A percentile compares a stretch with the other conserved stretches of the same genome.
Conservation (phyloP, 2,329 filamentous ascomycete species). For the Talaromyces sp. region DNA sequence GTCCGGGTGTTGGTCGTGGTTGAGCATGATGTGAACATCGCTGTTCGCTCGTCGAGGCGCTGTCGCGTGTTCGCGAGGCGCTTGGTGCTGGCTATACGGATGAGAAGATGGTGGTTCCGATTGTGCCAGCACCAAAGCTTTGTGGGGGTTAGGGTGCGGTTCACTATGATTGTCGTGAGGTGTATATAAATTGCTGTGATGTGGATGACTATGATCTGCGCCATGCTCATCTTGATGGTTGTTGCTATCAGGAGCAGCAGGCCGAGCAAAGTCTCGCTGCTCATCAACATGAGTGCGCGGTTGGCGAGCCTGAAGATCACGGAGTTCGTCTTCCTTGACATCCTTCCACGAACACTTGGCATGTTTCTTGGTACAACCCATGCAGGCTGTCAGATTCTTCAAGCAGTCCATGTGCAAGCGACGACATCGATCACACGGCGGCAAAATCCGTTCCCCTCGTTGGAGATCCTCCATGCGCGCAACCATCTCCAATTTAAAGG, state of each 20-base stretch:
- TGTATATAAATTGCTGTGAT: neutral
- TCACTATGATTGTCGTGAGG: neutral
- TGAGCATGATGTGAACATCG: conserved; percentile 30
- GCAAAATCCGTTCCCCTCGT: conserved; percentile 71
- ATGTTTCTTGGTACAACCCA: conserved; percentile 85
- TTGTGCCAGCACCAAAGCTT: neutral
- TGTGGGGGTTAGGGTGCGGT: neutral
- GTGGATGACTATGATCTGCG: conserved; percentile 3
- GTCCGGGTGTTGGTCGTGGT: conserved; percentile 8
- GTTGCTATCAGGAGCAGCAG: conserved; percentile 2
- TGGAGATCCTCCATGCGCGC: conserved; percentile 70
- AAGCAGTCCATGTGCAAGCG: conserved; percentile 76
- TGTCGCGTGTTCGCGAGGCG: conserved; percentile 20
- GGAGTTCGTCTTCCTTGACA: conserved; percentile 68
- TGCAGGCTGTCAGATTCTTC: conserved; percentile 81
- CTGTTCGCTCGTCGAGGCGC: conserved; percentile 38
- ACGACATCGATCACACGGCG: conserved; percentile 79
- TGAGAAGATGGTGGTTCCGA: conserved; percentile 11
- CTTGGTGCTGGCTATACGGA: conserved; percentile 21
- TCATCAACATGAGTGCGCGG: conserved; percentile 3
- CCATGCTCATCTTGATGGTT: conserved; percentile 7
- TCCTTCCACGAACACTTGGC: conserved; percentile 83
- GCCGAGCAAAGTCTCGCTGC: conserved; percentile 12
- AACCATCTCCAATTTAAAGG: conserved; percentile 64
- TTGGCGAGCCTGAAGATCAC: conserved; percentile 25